phyloP scores from a whole-genome alignment of 805 yeast genomes.

The Candida yuanshanica region DNA sequence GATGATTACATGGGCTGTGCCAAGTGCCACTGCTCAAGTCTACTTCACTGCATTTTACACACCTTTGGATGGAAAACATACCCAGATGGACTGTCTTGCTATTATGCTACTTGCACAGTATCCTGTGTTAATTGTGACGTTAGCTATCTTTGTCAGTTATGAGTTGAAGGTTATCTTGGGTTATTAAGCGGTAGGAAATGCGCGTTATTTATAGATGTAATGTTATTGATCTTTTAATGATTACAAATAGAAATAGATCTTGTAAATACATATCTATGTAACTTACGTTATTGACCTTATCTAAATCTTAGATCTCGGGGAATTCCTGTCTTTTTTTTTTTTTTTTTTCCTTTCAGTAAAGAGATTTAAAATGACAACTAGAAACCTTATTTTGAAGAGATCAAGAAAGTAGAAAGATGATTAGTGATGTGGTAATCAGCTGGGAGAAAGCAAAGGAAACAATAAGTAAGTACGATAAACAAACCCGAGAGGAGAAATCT shows the following conservation, averaged over 20 bases:
- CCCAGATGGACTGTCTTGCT: constrained; percentile 81
- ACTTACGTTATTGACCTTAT: too few species aligned
- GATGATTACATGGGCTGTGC: constrained; percentile 71
- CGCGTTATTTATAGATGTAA: background rate
- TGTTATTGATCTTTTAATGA: background rate
- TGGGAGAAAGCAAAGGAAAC: constrained; percentile 12
- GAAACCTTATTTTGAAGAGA: too few species aligned
- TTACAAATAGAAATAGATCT: too few species aligned
- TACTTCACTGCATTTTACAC: constrained; percentile 86
- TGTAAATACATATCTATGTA: too few species aligned
- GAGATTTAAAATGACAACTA: too few species aligned
- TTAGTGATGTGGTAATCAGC: constrained; percentile 9
- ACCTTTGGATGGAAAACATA: constrained; percentile 48
- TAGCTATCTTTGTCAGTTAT: constrained; percentile 54
- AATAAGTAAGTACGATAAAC: constrained; percentile 8
- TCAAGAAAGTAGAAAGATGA: constrained; percentile 1
- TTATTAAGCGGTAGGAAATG: background rate
- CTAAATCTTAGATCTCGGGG: too few species aligned
- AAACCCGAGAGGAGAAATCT: too few species aligned
- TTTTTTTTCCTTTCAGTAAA: too few species aligned
- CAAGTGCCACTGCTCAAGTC: constrained; percentile 83
- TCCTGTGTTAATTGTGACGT: constrained; percentile 53
- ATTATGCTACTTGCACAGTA: constrained; percentile 72
- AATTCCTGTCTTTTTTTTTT: too few species aligned
- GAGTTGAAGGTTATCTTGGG: constrained; percentile 14